Percentiles rank a stretch among this genome's conserved stretches.
phyloP scores from a whole-genome alignment of 331 rosid species.

The Quercus phellos region DNA sequence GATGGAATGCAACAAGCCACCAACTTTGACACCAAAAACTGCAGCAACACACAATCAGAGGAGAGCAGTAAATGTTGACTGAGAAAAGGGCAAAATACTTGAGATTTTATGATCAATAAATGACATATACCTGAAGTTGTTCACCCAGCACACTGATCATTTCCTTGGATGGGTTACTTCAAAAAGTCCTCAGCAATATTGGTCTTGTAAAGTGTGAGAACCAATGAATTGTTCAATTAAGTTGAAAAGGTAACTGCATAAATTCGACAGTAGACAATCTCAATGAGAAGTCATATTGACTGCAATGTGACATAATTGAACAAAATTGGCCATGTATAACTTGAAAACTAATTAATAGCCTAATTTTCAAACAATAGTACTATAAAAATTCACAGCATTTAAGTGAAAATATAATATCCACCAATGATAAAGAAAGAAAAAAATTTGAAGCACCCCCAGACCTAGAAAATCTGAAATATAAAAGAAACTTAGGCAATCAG shows the following conservation, averaged over 20 bases:
- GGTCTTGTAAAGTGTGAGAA: constrained; percentile 63
- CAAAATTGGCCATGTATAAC: neutral
- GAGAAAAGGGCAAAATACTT: constrained; percentile 6
- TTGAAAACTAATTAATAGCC: neutral
- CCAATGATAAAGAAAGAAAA: neutral
- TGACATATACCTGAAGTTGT: constrained; percentile 66
- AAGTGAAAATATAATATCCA: neutral
- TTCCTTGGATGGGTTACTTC: constrained; percentile 45
- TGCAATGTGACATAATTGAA: neutral
- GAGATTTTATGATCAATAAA: neutral
- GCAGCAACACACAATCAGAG: constrained; percentile 22
- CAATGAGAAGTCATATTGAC: neutral
- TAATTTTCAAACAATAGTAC: neutral
- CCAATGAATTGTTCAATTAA: constrained; percentile 68
- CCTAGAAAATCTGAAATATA: neutral
- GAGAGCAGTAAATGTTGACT: neutral
- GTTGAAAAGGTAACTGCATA: constrained; percentile 80
- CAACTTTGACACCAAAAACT: constrained; percentile 87
- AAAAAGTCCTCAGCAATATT: constrained; percentile 53
- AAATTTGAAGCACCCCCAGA: neutral
- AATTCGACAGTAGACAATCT: neutral
- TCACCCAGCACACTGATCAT: constrained; percentile 62
- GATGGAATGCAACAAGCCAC: constrained; percentile 68
- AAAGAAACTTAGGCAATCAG: neutral
- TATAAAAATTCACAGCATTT: neutral